These are phyloP conservation scores for Astrocystis sublimbata DNA, from an alignment of 495 filamentous ascomycete genomes.

Conservation along the genomic window DNA sequence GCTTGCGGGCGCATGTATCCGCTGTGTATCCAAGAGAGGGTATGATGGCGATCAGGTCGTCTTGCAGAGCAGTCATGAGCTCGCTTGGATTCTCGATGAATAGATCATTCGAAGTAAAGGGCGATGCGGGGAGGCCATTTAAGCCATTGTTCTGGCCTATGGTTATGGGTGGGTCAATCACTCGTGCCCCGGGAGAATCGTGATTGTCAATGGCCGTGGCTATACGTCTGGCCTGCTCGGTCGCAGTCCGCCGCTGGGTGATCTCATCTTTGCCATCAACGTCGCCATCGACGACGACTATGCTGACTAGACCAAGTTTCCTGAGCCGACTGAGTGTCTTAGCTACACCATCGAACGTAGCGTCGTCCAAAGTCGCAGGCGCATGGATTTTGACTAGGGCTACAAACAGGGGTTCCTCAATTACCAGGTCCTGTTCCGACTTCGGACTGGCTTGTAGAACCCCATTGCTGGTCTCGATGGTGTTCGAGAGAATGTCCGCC, in stretches of 20 bases:
- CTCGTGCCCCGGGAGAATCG: conserved; percentile 63
- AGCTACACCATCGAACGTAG: conserved; percentile 70
- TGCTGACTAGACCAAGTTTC: conserved; percentile 75
- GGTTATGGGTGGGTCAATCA: conserved; percentile 65
- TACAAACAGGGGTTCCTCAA: conserved; percentile 64
- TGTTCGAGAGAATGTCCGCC: conserved; percentile 6
- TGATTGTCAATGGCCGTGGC: conserved; percentile 68
- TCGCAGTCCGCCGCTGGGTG: conserved; percentile 34
- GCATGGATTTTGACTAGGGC: conserved; percentile 83
- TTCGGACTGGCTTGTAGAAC: conserved; percentile 49
- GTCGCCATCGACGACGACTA: conserved; percentile 77
- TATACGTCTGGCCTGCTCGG: conserved; percentile 72
- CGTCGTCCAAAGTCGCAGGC: conserved; percentile 67
- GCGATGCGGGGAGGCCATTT: conserved; percentile 16
- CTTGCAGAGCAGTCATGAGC: conserved; percentile 67
- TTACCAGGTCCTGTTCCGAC: conserved; percentile 39
- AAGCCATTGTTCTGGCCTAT: conserved; percentile 22
- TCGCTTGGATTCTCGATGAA: conserved; percentile 52
- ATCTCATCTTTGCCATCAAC: conserved; percentile 29
- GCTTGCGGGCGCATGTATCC: conserved; percentile 55
- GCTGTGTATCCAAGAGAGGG: conserved; percentile 67
- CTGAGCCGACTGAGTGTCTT: conserved; percentile 81
- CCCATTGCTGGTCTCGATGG: conserved; percentile 18
- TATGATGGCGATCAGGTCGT: conserved; percentile 79
- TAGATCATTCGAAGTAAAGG: conserved; percentile 33